Base-by-base conservation (phyloP, 768 basidiomycete genomes). In the Botryobasidium botryosum region DNA sequence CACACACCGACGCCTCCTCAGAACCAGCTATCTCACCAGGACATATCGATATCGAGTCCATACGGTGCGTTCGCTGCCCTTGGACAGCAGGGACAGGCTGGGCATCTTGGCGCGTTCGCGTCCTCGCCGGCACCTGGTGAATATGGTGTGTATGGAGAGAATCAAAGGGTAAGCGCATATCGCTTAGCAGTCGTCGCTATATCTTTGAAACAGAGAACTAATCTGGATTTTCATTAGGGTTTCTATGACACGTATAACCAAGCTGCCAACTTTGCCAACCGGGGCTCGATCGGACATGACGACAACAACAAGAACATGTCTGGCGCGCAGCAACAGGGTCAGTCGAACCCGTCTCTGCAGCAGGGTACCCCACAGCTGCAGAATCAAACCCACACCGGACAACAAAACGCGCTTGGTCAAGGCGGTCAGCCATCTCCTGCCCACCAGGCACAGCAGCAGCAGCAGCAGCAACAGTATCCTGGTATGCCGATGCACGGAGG, bases 31-130 rank as follows among this genome's bases (percentile, higher is more conserved):
- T 40, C 39, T 36, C n/a, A n/a, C n/a, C n/a, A n/a, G n/a, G n/a
- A n/a, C n/a, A n/a, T n/a, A n/a, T n/a, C n/a, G n/a, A n/a, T n/a
- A n/a, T 18, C 49, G 7, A 41, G 39, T 23, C 24, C 47, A 6
- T 49, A 49, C 21, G 45, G 37, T n/a, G 48, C 29, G 6, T 49
- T 49, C 47, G n/a, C 48, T 18, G 15, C 48, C 3, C 45, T 49
- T 20, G 45, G 47, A 13, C 25, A 23, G 2, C 42, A 43, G n/a
- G 33, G 21, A 24, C 48, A 49, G 27, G 35, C 41, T 8, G 43
- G 43, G n/a, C n/a, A n/a, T n/a, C n/a, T n/a, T 21, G 43, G 43
- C 23, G 37, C 37, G 37, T 50, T 50, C 26, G 32, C 24, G 7
- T 25, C n/a, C 6, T 47, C 46, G 12, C 38, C 46, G n/a, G 48